Conservation (phyloP, 208 protist species). For the Crithidia fasciculata region DNA sequence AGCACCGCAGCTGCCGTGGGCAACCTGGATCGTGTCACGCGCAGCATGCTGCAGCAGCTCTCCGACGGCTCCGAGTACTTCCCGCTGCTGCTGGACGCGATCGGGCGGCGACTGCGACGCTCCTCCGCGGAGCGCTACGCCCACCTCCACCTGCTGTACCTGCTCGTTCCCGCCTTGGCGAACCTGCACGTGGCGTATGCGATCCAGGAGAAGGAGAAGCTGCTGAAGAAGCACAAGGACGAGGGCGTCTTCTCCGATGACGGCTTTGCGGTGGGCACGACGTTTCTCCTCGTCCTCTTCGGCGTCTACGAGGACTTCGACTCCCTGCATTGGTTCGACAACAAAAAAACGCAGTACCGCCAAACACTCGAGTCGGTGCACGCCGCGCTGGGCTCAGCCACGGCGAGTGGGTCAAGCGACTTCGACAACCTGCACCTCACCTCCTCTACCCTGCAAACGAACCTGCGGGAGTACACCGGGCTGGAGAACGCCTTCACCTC, state of each 20-base stretch:
- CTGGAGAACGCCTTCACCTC: constrained; percentile 79
- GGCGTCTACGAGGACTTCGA: constrained; percentile 92
- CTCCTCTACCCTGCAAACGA: constrained; percentile 54
- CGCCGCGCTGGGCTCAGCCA: constrained; percentile 8
- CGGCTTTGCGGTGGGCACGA: constrained; percentile 96
- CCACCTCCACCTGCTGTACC: constrained; percentile 94
- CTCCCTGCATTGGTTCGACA: constrained; percentile 96
- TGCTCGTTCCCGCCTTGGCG: constrained; percentile 96
- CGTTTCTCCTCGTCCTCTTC: constrained; percentile 96
- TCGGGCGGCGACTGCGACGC: constrained; percentile 62
- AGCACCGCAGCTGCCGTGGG: constrained; percentile 50
- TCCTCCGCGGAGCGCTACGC: constrained; percentile 39
- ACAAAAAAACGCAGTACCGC: constrained; percentile 38
- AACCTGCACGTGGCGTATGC: constrained; percentile 94
- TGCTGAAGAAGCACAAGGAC: constrained; percentile 91
- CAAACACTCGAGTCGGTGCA: constrained; percentile 24
- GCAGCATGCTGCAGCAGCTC: constrained; percentile 88
- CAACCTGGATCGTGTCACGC: constrained; percentile 80
- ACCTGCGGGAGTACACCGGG: constrained; percentile 56
- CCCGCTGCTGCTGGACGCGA: constrained; percentile 93
- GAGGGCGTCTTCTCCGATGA: constrained; percentile 94
- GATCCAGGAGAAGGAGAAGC: constrained; percentile 94
- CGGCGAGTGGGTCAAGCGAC: constrained; percentile 28
- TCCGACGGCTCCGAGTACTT: constrained; percentile 96
- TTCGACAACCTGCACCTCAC: constrained; percentile 77